Percentiles rank a stretch among this genome's conserved stretches.
Evolutionary conservation across 768 basidiomycete genomes (phyloP).

Genomic region (Xerocomellus amylosporus): DNA sequence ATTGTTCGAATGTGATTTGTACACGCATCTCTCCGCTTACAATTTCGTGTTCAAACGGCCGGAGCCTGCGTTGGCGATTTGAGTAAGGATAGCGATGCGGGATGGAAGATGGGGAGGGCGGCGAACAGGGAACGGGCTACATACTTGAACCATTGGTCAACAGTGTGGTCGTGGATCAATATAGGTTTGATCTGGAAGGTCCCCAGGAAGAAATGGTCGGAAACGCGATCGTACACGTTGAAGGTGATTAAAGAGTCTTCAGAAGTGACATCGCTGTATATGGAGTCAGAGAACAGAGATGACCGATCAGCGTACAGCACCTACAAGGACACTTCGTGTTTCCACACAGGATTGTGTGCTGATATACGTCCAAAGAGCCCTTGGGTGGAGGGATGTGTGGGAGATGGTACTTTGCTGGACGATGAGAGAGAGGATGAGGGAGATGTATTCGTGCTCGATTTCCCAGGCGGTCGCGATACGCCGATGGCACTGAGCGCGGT

Average conservation of each 20-base stretch:
- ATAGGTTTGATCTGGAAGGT: slow-evolving; percentile 88
- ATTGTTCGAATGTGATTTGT: slow-evolving; percentile 90
- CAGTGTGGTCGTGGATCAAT: slow-evolving; percentile 87
- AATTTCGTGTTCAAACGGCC: slow-evolving; percentile 71
- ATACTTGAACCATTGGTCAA: slow-evolving; percentile 97
- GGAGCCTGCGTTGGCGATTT: slow-evolving; percentile 47
- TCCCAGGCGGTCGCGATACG: slow-evolving; percentile 44
- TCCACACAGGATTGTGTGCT: slow-evolving; percentile 94
- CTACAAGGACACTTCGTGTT: slow-evolving; percentile 97
- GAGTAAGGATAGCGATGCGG: slow-evolving; percentile 13
- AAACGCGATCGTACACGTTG: slow-evolving; percentile 87
- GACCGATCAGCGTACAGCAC: slow-evolving; percentile 34
- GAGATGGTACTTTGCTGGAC: slow-evolving; percentile 38
- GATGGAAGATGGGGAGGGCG: slow-evolving; percentile 8
- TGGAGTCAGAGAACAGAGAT: slow-evolving; percentile 19
- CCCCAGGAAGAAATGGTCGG: slow-evolving; percentile 87
- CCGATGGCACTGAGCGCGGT: slow-evolving; percentile 65
- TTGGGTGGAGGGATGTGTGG: slow-evolving; percentile 30
- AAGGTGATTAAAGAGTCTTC: slow-evolving; percentile 79
- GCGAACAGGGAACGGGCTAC: slow-evolving; percentile 35
- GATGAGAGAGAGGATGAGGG: slow-evolving; percentile 41
- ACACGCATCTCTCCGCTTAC: slow-evolving; percentile 93
- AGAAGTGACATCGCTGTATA: slow-evolving; percentile 86
- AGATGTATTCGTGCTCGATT: slow-evolving; percentile 42
- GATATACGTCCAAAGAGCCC: slow-evolving; percentile 63